Conservation (phyloP, 257 asterid genomes). For the Gynochthodes officinalis region DNA sequence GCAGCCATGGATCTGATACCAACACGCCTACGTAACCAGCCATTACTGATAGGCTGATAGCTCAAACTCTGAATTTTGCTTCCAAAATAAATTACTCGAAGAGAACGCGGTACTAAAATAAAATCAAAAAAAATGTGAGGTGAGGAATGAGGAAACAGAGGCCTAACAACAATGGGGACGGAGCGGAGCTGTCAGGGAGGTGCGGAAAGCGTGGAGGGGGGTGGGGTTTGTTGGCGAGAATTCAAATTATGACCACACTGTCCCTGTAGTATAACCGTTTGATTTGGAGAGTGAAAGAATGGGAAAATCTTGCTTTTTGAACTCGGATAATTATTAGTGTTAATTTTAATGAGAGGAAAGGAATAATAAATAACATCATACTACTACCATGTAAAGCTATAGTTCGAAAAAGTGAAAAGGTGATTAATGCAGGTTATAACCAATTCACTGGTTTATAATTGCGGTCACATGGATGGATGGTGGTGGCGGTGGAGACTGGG, state of each 20-base stretch:
- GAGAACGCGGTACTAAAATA: background rate
- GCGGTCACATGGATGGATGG: constrained; percentile 20
- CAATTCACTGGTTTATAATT: background rate
- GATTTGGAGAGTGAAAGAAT: background rate
- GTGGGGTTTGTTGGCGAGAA: constrained; percentile 14
- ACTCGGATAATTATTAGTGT: constrained; percentile 3
- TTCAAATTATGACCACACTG: constrained; percentile 45
- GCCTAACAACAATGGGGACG: constrained; percentile 53
- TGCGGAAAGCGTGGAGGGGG: background rate
- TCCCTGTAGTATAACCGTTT: constrained; percentile 34
- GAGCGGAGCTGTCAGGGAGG: constrained; percentile 58
- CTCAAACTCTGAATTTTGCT: background rate
- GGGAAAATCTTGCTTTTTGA: constrained; percentile 12
- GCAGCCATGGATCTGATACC: constrained; percentile 96
- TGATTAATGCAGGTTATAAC: background rate
- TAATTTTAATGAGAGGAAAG: constrained; percentile 9
- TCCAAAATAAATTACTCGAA: background rate
- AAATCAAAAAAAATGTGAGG: constrained; percentile 7
- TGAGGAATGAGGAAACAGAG: constrained; percentile 29
- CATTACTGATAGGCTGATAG: constrained; percentile 31
- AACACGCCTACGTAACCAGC: constrained; percentile 79
- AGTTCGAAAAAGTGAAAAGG: constrained; percentile 5
- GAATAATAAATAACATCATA: too few relatives aligned
- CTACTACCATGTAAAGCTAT: too few relatives aligned
- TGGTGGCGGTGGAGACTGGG: too few relatives aligned